These are phyloP conservation scores for Fusarium subtropicale DNA, from an alignment of 2,329 filamentous ascomycete species.

Conservation along the genomic window DNA sequence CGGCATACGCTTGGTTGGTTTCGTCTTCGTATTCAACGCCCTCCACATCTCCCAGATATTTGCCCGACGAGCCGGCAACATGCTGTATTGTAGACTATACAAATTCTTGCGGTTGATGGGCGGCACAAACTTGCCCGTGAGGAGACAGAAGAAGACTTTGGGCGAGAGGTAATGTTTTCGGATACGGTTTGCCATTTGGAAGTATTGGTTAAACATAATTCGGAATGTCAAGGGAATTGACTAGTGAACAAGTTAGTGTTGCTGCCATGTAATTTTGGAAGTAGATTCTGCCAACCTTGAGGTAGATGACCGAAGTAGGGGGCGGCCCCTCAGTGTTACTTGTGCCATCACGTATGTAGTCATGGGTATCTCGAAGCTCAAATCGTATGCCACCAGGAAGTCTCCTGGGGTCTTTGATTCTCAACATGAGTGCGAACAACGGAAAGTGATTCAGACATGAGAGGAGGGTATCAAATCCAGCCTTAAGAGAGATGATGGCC, in stretches of 20 bases:
- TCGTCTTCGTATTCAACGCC: slow-evolving; percentile 66
- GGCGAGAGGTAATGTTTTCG: slow-evolving; percentile 95
- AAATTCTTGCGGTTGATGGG: slow-evolving; percentile 94
- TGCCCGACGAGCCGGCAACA: slow-evolving; percentile 86
- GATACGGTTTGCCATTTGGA: slow-evolving; percentile 90
- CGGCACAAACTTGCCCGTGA: slow-evolving; percentile 92
- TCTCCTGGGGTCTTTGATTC: slow-evolving; percentile 90
- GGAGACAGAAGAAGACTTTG: slow-evolving; percentile 85
- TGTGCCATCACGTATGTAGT: slow-evolving; percentile 56
- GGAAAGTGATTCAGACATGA: slow-evolving; percentile 98
- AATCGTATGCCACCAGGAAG: slow-evolving; percentile 90
- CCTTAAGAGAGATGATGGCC: slow-evolving; percentile 94
- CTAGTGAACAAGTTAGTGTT: slow-evolving; percentile 56
- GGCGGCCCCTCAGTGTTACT: slow-evolving; percentile 61
- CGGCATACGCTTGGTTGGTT: slow-evolving; percentile 58
- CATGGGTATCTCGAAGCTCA: slow-evolving; percentile 81
- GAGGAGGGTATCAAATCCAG: slow-evolving; percentile 87
- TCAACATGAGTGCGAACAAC: slow-evolving; percentile 94
- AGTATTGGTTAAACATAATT: slow-evolving; percentile 98
- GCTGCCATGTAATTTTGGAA: neutral
- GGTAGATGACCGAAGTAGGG: slow-evolving; percentile 83
- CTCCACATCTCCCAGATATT: slow-evolving; percentile 89
- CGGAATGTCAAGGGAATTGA: slow-evolving; percentile 89
- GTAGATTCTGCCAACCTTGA: slow-evolving; percentile 71
- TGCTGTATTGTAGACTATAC: slow-evolving; percentile 97